These are phyloP conservation scores for Aureobasidium sp. DNA, from an alignment of 2,329 filamentous ascomycete genomes.

Conservation along the genomic window DNA sequence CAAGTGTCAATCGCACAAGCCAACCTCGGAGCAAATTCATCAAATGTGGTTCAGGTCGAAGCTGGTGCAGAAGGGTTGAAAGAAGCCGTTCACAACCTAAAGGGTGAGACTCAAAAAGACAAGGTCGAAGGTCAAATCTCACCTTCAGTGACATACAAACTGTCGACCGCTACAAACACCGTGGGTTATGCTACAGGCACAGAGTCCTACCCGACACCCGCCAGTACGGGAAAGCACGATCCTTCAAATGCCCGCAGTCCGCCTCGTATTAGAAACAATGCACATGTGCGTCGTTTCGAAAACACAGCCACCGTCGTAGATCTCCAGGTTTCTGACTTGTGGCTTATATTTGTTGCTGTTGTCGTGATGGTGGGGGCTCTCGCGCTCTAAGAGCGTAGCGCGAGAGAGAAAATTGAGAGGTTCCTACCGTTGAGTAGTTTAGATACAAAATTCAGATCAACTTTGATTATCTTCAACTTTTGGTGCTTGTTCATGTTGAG, in stretches of 20 bases:
- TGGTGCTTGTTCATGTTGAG: background rate
- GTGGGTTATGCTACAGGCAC: background rate
- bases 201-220: background rate
- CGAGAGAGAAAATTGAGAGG: background rate
- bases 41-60: background rate
- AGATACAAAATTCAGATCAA: background rate
- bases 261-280: background rate
- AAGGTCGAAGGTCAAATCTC: background rate
- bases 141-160: background rate
- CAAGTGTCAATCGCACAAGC: slow-evolving; percentile 30
- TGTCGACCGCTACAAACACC: slow-evolving; percentile 3
- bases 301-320: background rate
- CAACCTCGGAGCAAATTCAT: background rate
- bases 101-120: background rate
- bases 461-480: background rate
- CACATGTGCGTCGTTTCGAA: background rate
- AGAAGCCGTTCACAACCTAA: background rate
- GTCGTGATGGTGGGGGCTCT: background rate
- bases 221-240: background rate
- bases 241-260: background rate
- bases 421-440: background rate
- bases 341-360: background rate
- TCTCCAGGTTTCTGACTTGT: background rate
- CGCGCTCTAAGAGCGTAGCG: background rate
- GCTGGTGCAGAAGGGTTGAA: background rate